phyloP scores from a whole-genome alignment of 768 basidiomycete species.

The Asterophora lycoperdoides region DNA sequence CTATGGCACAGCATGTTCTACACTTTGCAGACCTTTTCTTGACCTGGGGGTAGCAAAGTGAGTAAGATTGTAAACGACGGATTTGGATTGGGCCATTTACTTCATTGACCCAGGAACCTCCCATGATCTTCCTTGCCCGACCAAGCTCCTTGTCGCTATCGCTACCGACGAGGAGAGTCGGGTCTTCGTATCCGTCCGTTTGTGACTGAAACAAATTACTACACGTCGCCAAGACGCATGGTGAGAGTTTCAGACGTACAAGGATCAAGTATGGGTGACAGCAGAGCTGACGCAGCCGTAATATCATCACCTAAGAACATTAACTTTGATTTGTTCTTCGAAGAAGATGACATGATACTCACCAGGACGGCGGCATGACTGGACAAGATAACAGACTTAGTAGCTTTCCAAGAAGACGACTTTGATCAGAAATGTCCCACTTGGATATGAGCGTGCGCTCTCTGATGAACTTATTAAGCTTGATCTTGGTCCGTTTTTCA shows the following conservation, averaged over 20 bases:
- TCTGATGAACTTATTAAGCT: conserved; percentile 56
- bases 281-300: conserved; percentile 71
- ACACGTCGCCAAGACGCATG: neutral
- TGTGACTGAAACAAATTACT: conserved; percentile 27
- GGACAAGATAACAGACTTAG: neutral
- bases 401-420: too few species aligned
- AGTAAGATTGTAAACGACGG: neutral
- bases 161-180: conserved; percentile 42
- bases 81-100: conserved; percentile 19
- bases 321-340: neutral
- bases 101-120: conserved; percentile 36
- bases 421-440: conserved; percentile 29
- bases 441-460: conserved; percentile 69
- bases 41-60: conserved; percentile 20
- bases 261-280: conserved; percentile 70
- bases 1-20: neutral
- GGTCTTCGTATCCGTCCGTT: conserved; percentile 46
- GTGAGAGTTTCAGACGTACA: conserved; percentile 30
- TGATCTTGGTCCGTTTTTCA: conserved; percentile 50
- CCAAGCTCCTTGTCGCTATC: conserved; percentile 53
- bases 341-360: conserved; percentile 5
- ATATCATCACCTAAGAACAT: conserved; percentile 54
- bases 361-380: conserved; percentile 50
- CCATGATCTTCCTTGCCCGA: conserved; percentile 49
- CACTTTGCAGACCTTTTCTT: conserved; percentile 29